Evolutionary conservation across 148 eudicot genomes (phyloP).

Genomic region (Vaccinium darrowii): DNA sequence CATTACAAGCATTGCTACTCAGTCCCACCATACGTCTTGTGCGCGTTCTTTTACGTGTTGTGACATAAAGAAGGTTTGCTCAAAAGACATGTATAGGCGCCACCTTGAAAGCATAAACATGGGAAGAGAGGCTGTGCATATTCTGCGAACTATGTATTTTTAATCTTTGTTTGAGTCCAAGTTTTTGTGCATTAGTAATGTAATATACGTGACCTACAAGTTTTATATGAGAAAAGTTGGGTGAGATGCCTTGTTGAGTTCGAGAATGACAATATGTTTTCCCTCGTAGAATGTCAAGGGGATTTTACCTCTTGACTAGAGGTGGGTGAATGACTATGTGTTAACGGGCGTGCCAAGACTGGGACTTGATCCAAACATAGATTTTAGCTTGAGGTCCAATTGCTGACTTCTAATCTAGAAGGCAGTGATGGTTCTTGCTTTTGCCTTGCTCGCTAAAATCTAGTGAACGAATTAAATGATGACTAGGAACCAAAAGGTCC

Average conservation of each 20-base stretch:
- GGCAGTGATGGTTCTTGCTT: not conserved
- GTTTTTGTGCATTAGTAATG: too few species aligned
- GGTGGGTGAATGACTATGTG: not conserved
- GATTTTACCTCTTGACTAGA: not conserved
- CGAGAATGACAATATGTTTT: not conserved
- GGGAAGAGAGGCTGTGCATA: too few species aligned
- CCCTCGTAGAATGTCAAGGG: not conserved
- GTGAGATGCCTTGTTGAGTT: not conserved
- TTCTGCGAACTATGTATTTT: too few species aligned
- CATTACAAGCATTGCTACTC: too few species aligned
- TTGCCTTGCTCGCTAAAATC: not conserved
- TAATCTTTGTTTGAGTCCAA: too few species aligned
- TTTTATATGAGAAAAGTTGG: not conserved
- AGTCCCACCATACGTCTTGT: not conserved
- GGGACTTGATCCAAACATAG: not conserved
- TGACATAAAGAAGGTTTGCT: not conserved
- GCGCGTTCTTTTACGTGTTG: not conserved
- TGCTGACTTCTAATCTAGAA: not conserved
- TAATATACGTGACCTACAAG: not conserved
- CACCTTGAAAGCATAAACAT: not conserved
- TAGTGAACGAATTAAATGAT: not conserved
- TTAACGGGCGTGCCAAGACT: not conserved
- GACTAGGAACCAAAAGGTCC: not conserved
- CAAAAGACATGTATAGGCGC: not conserved
- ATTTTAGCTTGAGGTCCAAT: not conserved